Percentiles rank a stretch among this genome's conserved stretches.
These are phyloP conservation scores for Cadophora luteo-olivacea DNA, from an alignment of 2,329 filamentous ascomycete species.

Conservation along the genomic window DNA sequence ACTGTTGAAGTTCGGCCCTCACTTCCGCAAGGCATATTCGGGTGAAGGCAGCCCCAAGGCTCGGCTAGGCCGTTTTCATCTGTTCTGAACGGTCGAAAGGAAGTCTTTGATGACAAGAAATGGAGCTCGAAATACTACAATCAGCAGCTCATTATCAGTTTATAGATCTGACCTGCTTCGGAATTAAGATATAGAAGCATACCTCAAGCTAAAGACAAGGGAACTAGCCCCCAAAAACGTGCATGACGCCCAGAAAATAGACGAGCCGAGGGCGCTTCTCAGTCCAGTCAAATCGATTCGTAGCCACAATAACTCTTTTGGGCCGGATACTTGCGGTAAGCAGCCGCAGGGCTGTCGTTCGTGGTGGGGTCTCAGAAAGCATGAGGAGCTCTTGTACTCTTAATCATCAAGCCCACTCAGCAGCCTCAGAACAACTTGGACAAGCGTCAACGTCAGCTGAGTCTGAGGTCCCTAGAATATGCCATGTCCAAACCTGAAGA, in stretches of 20 bases:
- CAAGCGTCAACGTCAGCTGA: constrained; percentile 15
- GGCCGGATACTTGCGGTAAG: neutral
- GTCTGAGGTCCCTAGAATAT: constrained; percentile 6
- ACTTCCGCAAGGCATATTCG: constrained; percentile 6
- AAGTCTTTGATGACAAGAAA: neutral
- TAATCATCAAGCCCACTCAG: constrained; percentile 20
- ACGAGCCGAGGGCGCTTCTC: constrained; percentile 13
- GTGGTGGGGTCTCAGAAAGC: neutral
- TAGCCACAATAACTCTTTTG: neutral
- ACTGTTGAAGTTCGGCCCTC: neutral
- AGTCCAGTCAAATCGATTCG: constrained; percentile 17
- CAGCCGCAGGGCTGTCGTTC: neutral
- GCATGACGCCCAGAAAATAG: constrained; percentile 8
- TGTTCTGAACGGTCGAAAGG: neutral
- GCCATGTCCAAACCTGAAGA: constrained; percentile 1
- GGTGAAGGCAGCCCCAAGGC: neutral
- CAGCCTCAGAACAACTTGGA: constrained; percentile 10
- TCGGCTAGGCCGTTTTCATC: neutral
- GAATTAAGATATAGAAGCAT: constrained; percentile 1
- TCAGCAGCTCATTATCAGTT: constrained; percentile 14
- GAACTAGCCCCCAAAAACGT: neutral
- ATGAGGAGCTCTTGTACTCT: neutral
- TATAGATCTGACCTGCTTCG: constrained; percentile 11
- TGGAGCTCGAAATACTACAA: constrained; percentile 13
- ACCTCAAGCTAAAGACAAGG: neutral